Evolutionary conservation across 2,329 filamentous ascomycete species (phyloP), one percentile per base, ranked within the genome.

Genomic region (Fusarium pseudograminearum): DNA sequence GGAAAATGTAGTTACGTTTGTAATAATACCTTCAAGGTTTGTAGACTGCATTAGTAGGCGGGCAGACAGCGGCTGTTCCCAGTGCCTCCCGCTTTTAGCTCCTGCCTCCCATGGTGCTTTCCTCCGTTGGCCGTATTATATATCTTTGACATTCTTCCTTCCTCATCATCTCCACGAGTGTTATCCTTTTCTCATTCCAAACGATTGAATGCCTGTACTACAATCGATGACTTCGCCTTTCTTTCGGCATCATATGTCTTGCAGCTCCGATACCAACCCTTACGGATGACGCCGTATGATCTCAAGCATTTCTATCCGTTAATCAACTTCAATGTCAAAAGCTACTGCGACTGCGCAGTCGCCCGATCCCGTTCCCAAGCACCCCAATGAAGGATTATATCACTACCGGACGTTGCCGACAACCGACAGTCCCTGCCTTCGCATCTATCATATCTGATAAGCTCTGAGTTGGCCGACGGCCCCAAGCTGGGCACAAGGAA

Each of bases 321-420:
- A 45, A 54, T 22, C 11, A 44, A 36, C 11, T 30, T 22, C 33
- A 30, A 30, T 42, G 10, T 41, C 36, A 7, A 40, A 24, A 53
- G 30, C 48, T 40, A 34, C 14, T 3, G 10, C 24, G 33, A 16
- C 12, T 36, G 26, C 67, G 67, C 67, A 56, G 50, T 70, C 67
- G 67, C 67, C 67, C 67, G 62, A 52, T 64, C 67, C 67, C 62
- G 67, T 55, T 33, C 16, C 51, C 20, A 34, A 51, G 30, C 48
- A 52, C 20, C 22, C 22, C 20, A 18, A 38, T 34, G 12, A n/a
- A 20, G 28, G 8, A 41, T 36, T 45, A 15, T 41, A 33, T 36
- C 44, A 44, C 44, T 20, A 24, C 62, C 70, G 71, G 71, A 71
- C 45, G 47, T 52, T 57, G 71, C 71, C 71, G 71, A 69, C 57